Evolutionary conservation across 805 yeast genomes (phyloP), one percentile per base, ranked within the genome.

Genomic region (Pichia deserticola): DNA sequence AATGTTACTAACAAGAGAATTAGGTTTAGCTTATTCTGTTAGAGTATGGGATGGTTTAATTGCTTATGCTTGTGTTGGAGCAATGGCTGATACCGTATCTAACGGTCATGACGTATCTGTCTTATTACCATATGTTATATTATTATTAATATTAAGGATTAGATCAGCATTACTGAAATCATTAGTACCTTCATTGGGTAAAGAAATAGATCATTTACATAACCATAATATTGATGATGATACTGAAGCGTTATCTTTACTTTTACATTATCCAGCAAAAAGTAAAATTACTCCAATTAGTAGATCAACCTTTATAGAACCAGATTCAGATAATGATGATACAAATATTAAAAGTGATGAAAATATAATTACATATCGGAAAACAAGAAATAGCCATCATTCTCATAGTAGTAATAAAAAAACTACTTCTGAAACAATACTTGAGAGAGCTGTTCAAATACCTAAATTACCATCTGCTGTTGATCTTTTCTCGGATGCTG

Each of bases 1-100:
- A 29, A 62, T 78, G 36, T 52, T 77, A 4, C 61, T 77, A 15
- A 63, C 72, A 7, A 61, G 83, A 46, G 83, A 78, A 54, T 58
- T 78, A 32, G 80, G 78, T 1, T 49, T 68, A 8, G 50, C 48
- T 4, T 57, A 62, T 20, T 61, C 72, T 0, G 62, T 71, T 27
- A 56, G 63, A 29, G 57, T 75, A 25, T 78, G 82, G 82, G 82
- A 78, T 57, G 74, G 74, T 50, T 54, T 78, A 27, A 69, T 75
- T 12, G 53, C 63, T 4, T 54, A 44, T 42, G 51, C 50, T 9
- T 49, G 54, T 13, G 44, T 50, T 27, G 48, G 47, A 3, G 44
- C 49, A 8, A 47, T 44, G 42, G 39, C 48, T 7, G 51, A 39
- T 30, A 39, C 50, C 2, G 49, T 43, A 4, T 13, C 27, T 1